These are phyloP conservation scores for Prasinococcaceae sp. DNA, from an alignment of 139 green algal genomes.

Conservation along the genomic window DNA sequence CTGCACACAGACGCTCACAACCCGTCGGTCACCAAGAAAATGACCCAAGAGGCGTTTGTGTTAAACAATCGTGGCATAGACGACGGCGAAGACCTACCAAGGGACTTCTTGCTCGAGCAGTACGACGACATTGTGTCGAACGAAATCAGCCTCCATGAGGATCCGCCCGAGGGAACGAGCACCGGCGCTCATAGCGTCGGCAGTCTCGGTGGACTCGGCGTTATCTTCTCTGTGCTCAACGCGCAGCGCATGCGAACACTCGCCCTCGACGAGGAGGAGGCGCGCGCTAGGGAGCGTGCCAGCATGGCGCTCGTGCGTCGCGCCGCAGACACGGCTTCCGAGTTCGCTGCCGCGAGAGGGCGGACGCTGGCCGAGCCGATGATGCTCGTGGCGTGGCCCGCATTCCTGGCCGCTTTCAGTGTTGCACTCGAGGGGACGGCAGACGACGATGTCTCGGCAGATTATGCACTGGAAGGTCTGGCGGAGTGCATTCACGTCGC, in stretches of 20 bases:
- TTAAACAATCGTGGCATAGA: slow-evolving; percentile 98
- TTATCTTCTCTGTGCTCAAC: no score
- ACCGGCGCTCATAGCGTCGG: no score
- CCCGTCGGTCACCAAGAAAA: slow-evolving; percentile 58
- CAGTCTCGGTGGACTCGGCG: no score
- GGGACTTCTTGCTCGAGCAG: slow-evolving; percentile 69
- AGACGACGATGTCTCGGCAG: no score
- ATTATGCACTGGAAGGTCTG: no score
- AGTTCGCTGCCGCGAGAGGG: no score
- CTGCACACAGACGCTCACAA: slow-evolving; percentile 99
- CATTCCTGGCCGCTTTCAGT: slow-evolving; percentile 66
- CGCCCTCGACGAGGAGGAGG: no score
- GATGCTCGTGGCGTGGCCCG: slow-evolving; percentile 84
- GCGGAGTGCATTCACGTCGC: slow-evolving; percentile 40
- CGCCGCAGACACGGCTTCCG: no score
- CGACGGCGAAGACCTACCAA: slow-evolving; percentile 73
- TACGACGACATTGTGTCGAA: slow-evolving; percentile 90
- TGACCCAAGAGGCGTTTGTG: slow-evolving; percentile 67
- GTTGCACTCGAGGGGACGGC: slow-evolving; percentile 59
- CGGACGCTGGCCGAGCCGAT: slow-evolving; percentile 78
- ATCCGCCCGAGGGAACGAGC: no score
- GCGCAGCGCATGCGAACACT: no score
- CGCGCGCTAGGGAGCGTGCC: no score
- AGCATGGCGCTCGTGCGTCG: no score
- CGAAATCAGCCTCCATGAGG: slow-evolving; percentile 94